A percentile compares a stretch with the other conserved stretches of the same genome.
phyloP scores from a whole-genome alignment of 768 basidiomycete species.

The Mycena polygramma region DNA sequence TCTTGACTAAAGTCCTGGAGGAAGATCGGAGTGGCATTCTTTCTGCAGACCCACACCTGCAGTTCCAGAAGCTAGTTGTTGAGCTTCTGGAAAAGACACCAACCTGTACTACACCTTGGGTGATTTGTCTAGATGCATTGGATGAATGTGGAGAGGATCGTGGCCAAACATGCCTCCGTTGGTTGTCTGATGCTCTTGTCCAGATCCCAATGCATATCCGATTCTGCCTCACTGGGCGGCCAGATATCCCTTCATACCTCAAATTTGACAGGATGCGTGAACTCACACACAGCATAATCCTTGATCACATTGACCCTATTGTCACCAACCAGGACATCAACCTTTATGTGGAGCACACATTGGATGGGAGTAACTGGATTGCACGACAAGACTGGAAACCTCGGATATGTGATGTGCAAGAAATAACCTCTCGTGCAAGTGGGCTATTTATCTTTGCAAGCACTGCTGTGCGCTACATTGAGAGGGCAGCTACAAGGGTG shows the following conservation, averaged over 20 bases:
- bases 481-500: neutral
- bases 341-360: conserved; percentile 1
- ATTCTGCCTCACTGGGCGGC: conserved; percentile 23
- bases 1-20: no score
- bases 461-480: conserved; percentile 15
- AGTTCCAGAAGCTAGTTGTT: no score
- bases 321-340: conserved; percentile 1
- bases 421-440: neutral
- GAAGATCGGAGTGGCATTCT: no score
- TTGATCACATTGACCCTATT: neutral
- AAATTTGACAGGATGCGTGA: neutral
- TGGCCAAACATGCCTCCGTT: no score
- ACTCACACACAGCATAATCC: neutral
- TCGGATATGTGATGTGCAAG: conserved; percentile 1
- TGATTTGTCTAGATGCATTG: no score
- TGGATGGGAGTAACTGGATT: conserved; percentile 14
- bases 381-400: neutral
- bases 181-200: no score
- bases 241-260: conserved; percentile 19
- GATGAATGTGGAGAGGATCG: conserved; percentile 17
- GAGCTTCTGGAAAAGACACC: no score
- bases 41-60: no score
- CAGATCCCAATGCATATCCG: no score
- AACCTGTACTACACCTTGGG: no score
- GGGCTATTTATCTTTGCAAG: conserved; percentile 17